Conservation (phyloP, 768 basidiomycete genomes). For the Leucosporidium creatinivorum region DNA sequence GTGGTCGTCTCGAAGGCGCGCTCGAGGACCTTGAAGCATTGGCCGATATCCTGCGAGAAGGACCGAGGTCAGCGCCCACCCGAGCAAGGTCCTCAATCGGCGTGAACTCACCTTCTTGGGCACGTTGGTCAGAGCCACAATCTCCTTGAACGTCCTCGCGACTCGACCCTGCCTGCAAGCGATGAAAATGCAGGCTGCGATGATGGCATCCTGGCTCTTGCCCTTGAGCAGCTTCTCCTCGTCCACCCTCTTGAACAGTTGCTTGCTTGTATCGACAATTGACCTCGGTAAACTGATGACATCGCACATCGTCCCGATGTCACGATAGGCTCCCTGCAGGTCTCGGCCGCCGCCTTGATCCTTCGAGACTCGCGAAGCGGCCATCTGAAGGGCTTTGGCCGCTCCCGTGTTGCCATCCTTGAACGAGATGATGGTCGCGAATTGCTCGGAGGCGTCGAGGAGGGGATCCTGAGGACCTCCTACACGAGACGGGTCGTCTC, state of each 20-base stretch:
- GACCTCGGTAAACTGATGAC: constrained; percentile 88
- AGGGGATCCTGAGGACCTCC: constrained; percentile 90
- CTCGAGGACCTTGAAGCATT: constrained; percentile 37
- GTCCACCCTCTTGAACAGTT: constrained; percentile 92
- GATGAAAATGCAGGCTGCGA: constrained; percentile 96
- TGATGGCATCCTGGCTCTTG: constrained; percentile 84
- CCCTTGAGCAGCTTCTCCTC: constrained; percentile 88
- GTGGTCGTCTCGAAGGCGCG: constrained; percentile 48
- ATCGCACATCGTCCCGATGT: constrained; percentile 90
- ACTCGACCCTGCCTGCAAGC: constrained; percentile 92
- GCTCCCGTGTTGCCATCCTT: constrained; percentile 90
- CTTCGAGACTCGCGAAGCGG: constrained; percentile 61
- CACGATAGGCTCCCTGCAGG: constrained; percentile 77
- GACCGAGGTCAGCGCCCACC: constrained; percentile 55
- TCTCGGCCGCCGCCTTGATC: constrained; percentile 74
- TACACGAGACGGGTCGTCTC: constrained; percentile 99
- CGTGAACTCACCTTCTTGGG: constrained; percentile 73
- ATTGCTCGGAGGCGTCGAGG: constrained; percentile 87
- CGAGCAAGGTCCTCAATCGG: constrained; percentile 80
- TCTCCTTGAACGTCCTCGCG: constrained; percentile 92
- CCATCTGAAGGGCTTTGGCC: constrained; percentile 83
- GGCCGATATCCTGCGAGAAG: constrained; percentile 30
- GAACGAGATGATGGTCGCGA: constrained; percentile 91
- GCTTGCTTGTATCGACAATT: constrained; percentile 92
- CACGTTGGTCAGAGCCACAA: constrained; percentile 85